Percentiles rank a stretch among this genome's conserved stretches.
Conservation (phyloP, 768 basidiomycete species). For the Rhizopogon rudus region DNA sequence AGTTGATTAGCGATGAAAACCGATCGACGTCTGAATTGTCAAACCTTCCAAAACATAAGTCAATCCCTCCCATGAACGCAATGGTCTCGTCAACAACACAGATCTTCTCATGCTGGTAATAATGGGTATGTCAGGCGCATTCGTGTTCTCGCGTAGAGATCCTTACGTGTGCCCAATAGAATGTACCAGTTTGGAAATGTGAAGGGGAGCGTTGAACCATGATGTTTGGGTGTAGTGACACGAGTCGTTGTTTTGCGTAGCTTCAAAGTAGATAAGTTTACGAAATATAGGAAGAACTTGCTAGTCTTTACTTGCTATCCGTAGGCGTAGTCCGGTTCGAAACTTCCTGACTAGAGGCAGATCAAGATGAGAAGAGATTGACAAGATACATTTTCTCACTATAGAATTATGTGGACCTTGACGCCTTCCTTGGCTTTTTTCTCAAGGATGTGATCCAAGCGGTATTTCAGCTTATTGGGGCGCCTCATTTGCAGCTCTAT, state of each 20-base stretch:
- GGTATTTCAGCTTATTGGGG: conserved; percentile 79
- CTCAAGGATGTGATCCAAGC: conserved; percentile 81
- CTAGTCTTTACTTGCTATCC: conserved; percentile 71
- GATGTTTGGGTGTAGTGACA: conserved; percentile 82
- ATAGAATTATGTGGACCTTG: conserved; percentile 92
- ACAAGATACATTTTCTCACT: conserved; percentile 44
- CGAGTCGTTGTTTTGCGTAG: conserved; percentile 83
- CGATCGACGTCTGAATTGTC: neutral
- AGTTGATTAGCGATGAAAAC: conserved; percentile 1
- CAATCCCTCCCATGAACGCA: conserved; percentile 96
- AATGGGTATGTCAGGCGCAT: neutral
- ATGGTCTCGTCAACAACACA: conserved; percentile 97
- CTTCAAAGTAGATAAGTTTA: conserved; percentile 29
- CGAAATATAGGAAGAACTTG: neutral
- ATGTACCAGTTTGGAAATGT: conserved; percentile 95
- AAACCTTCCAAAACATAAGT: conserved; percentile 87
- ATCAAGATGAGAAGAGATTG: conserved; percentile 3
- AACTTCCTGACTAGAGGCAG: conserved; percentile 74
- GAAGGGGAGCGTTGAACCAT: conserved; percentile 96
- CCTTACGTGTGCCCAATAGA: conserved; percentile 97
- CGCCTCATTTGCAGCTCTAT: conserved; percentile 83
- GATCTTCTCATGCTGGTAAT: conserved; percentile 85
- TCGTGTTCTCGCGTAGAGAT: neutral
- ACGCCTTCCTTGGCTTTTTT: conserved; percentile 94
- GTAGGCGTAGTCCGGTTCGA: conserved; percentile 92